Conservation (phyloP, 2,329 filamentous ascomycete genomes). For the Ploettnerulaceae sp. region DNA sequence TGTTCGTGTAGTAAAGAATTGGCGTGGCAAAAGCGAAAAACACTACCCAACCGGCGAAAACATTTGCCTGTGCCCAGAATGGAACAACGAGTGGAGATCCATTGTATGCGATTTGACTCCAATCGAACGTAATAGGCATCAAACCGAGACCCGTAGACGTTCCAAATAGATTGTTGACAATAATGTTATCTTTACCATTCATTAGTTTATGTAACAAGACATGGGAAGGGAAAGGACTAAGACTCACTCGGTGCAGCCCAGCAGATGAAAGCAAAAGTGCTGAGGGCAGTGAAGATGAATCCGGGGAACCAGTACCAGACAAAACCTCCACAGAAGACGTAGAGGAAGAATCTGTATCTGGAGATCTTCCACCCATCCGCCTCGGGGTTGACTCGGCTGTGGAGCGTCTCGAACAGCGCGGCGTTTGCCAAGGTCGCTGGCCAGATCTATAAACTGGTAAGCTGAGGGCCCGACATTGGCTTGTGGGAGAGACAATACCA, state of each 20-base stretch:
- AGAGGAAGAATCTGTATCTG: conserved; percentile 35
- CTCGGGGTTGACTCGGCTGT: conserved; percentile 55
- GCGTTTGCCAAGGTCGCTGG: conserved; percentile 19
- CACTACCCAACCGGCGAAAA: conserved; percentile 58
- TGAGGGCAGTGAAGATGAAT: conserved; percentile 63
- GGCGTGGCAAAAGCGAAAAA: conserved; percentile 59
- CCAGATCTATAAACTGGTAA: conserved; percentile 24
- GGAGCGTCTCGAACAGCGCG: conserved; percentile 39
- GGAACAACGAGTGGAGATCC: conserved; percentile 45
- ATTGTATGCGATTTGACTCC: conserved; percentile 55
- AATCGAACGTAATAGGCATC: conserved; percentile 69
- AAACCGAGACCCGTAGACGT: conserved; percentile 59
- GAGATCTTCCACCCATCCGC: conserved; percentile 51
- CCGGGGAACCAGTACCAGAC: conserved; percentile 50
- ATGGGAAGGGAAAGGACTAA: too few relatives aligned
- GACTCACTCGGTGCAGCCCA: conserved; percentile 72
- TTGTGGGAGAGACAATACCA: too few relatives aligned
- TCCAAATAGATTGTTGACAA: conserved; percentile 69
- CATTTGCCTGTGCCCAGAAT: conserved; percentile 69
- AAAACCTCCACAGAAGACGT: conserved; percentile 40
- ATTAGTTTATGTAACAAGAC: too few relatives aligned
- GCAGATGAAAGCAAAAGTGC: conserved; percentile 64
- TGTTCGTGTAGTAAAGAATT: conserved; percentile 58
- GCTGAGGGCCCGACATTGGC: too few relatives aligned
- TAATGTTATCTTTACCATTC: conserved; percentile 54